A percentile compares a stretch with the other conserved stretches of the same genome.
These are phyloP conservation scores for Dryas integrifolia DNA, from an alignment of 331 rosid species.

Conservation along the genomic window DNA sequence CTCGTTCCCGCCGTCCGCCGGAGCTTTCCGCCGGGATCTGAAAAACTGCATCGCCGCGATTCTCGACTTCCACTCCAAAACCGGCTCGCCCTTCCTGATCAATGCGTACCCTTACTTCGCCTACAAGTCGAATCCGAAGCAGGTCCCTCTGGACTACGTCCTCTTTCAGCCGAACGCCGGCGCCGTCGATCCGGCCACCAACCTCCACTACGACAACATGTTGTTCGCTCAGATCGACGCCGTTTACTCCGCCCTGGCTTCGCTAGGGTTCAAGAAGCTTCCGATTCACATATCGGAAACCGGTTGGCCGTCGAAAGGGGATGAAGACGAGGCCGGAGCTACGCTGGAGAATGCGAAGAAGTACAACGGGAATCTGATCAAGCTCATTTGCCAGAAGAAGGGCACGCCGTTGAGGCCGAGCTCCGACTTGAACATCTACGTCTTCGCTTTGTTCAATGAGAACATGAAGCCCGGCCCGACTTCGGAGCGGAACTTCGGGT, in stretches of 20 bases:
- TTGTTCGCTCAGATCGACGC: conserved; percentile 93
- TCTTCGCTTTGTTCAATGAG: conserved; percentile 89
- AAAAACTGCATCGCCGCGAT: conserved; percentile 52
- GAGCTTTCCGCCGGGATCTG: conserved; percentile 72
- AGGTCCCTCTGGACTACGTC: conserved; percentile 64
- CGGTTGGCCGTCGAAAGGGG: conserved; percentile 98
- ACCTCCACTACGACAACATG: conserved; percentile 89
- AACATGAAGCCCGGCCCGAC: conserved; percentile 94
- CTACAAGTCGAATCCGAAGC: conserved; percentile 72
- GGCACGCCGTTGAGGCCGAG: conserved; percentile 82
- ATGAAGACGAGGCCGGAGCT: conserved; percentile 77
- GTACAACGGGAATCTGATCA: conserved; percentile 77
- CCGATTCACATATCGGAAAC: conserved; percentile 91
- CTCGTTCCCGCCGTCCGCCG: conserved; percentile 84
- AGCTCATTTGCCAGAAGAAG: conserved; percentile 46
- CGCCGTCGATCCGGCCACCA: conserved; percentile 54
- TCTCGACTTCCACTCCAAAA: conserved; percentile 64
- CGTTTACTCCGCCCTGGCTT: conserved; percentile 58
- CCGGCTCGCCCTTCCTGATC: conserved; percentile 84
- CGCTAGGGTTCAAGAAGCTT: conserved; percentile 58
- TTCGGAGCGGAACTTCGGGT: conserved; percentile 88
- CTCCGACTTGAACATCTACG: conserved; percentile 75
- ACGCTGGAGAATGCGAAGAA: conserved; percentile 76
- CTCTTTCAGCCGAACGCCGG: conserved; percentile 84
- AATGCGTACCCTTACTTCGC: conserved; percentile 97